Base-by-base conservation (phyloP, 1,139 yeast genomes). In the Geotrichum phurueaensis region DNA sequence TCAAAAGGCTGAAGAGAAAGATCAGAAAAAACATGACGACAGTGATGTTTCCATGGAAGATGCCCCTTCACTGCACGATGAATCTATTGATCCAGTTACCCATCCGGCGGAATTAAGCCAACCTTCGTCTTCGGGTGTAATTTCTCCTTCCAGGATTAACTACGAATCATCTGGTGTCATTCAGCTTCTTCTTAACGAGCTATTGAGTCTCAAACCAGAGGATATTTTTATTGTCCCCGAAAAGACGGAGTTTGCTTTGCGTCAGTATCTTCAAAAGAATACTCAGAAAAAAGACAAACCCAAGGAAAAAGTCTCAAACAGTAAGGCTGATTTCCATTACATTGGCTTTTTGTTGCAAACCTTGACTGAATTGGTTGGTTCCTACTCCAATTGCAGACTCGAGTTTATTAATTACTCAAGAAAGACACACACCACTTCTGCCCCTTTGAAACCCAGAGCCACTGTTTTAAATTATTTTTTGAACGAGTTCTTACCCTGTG, bases 401-500 rank as follows among this genome's bases (percentile, higher is more conserved):
- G 97, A 90, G 68, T 88, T 92, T 68, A 76, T 92, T 61, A 85
- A 92, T 0, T 91, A 82, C 67, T 84, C 94, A 2, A 86, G 85
- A 69, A 84, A 84, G 72, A 73, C 76, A 56, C 71, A 56, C 61
- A 13, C 64, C 60, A n/a, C 62, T 23, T 39, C 61, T 39, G 60
- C 74, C 23, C 54, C 66, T 13, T 63, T 74, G 64, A 84, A 81
- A 66, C 94, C 96, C 1, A 79, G 94, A 48, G 79, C 91, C 0
- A 86, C 96, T 0, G 85, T 96, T 0, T 75, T 91, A 65, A 88
- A 89, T 69, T 84, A 88, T 66, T 81, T 91, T 64, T 73, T 92
- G 47, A 91, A 89, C 70, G 94, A 88, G 68, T 77, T 89, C 57
- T 75, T 89, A n/a, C 86, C 88, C 1, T 79, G 84, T 6, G 79